Conservation (phyloP, 106 monocot genomes). For the Vanilla planifolia region DNA sequence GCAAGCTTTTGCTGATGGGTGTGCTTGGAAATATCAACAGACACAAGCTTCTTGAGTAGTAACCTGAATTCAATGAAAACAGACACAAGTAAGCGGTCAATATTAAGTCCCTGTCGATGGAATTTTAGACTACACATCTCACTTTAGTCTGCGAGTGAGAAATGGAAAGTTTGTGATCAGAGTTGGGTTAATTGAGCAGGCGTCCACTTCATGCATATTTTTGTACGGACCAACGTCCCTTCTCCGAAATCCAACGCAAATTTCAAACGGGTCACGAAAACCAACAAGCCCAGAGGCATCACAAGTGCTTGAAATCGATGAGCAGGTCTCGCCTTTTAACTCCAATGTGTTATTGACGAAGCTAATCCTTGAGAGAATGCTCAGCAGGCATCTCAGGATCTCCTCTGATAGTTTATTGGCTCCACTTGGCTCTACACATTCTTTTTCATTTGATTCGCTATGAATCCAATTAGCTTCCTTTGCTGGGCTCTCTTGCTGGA, state of each 20-base stretch:
- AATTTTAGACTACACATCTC: not conserved
- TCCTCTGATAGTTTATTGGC: slow-evolving; percentile 13
- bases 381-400: slow-evolving; percentile 5
- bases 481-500: too few species aligned
- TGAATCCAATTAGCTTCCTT: too few species aligned
- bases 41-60: slow-evolving; percentile 52
- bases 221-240: slow-evolving; percentile 34
- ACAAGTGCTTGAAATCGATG: slow-evolving; percentile 1
- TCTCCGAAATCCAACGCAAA: slow-evolving; percentile 48
- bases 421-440: not conserved
- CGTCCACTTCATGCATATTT: not conserved
- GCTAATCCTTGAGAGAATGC: not conserved
- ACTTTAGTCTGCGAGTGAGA: slow-evolving; percentile 6
- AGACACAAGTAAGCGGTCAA: slow-evolving; percentile 1
- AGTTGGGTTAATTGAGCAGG: not conserved
- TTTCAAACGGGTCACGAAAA: slow-evolving; percentile 57
- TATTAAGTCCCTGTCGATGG: not conserved
- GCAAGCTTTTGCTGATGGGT: slow-evolving; percentile 90
- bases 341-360: not conserved
- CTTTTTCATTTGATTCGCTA: not conserved
- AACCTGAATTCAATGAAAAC: slow-evolving; percentile 32
- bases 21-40: slow-evolving; percentile 55
- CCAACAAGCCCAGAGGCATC: slow-evolving; percentile 9
- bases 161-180: not conserved
- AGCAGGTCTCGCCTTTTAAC: not conserved